A percentile compares a stretch with the other conserved stretches of the same genome.
Conservation (phyloP, 371 early-diverging fungal genomes). For the Rhizopus stolonifer region DNA sequence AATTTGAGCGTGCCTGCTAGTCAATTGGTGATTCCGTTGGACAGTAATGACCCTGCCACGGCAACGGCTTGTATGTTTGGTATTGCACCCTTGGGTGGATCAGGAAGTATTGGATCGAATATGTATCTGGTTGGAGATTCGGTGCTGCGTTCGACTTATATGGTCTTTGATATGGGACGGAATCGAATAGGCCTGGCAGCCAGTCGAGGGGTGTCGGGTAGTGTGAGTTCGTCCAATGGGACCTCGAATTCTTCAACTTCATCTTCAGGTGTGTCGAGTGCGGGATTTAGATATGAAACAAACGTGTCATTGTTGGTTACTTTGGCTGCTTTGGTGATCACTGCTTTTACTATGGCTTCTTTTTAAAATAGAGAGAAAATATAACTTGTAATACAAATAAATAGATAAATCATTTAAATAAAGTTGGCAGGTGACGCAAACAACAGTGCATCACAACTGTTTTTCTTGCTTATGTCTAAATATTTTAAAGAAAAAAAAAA, state of each 20-base stretch:
- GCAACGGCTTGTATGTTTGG: conserved; percentile 42
- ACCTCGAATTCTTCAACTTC: neutral
- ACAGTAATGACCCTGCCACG: conserved; percentile 21
- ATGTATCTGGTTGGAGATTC: conserved; percentile 44
- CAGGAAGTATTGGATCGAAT: conserved; percentile 12
- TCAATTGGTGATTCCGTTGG: conserved; percentile 40
- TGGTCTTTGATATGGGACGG: conserved; percentile 43
- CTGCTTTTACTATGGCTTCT: neutral
- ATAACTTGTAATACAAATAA: too few species aligned
- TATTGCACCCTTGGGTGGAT: conserved; percentile 33
- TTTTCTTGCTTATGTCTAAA: too few species aligned
- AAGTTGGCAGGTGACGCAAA: too few species aligned
- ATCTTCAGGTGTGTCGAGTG: neutral
- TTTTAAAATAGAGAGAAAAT: too few species aligned
- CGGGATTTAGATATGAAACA: neutral
- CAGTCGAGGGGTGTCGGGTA: conserved; percentile 34
- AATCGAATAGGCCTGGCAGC: conserved; percentile 45
- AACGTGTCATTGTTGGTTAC: neutral
- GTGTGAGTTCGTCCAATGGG: conserved; percentile 16
- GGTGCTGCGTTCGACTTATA: conserved; percentile 39
- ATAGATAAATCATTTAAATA: too few species aligned
- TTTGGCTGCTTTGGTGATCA: neutral
- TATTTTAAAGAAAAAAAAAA: too few species aligned
- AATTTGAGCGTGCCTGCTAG: conserved; percentile 29
- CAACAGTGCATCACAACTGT: too few species aligned